Conservation (phyloP, 352 stramenopile species). For the Thalassiosira livingstoniorum region DNA sequence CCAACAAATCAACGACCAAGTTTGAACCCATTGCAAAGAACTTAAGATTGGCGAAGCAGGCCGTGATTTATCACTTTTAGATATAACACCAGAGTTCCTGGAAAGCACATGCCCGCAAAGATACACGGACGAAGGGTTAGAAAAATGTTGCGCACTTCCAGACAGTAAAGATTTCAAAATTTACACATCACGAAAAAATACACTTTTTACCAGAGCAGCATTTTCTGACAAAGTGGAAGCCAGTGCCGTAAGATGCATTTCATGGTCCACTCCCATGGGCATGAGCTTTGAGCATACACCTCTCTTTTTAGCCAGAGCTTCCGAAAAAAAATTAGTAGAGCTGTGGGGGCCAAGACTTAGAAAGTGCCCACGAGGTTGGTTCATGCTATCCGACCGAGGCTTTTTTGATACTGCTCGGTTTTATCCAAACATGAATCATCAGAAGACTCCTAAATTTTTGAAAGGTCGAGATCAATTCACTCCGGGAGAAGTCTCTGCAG, state of each 20-base stretch:
- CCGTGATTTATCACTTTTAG: no score
- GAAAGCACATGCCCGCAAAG: background rate
- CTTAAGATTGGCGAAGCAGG: no score
- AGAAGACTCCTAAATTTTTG: background rate
- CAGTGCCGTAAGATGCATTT: background rate
- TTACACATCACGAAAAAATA: background rate
- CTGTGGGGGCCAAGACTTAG: background rate
- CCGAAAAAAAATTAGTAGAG: background rate
- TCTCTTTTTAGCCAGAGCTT: background rate
- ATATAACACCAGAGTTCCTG: no score
- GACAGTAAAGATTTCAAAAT: background rate
- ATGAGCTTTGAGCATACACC: background rate
- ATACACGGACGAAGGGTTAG: background rate
- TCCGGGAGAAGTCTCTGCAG: background rate
- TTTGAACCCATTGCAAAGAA: no score
- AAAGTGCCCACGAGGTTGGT: background rate
- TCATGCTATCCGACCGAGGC: background rate
- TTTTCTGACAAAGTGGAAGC: background rate
- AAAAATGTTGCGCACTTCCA: no score
- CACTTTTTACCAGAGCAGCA: background rate
- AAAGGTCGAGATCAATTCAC: background rate
- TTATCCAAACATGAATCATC: background rate
- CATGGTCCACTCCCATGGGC: background rate
- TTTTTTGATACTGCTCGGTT: background rate
- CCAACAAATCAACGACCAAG: no score